Percentiles rank a stretch among this genome's conserved stretches.
These are phyloP conservation scores for Penicillium expansum DNA, from an alignment of 2,329 filamentous ascomycete genomes.

Conservation along the genomic window DNA sequence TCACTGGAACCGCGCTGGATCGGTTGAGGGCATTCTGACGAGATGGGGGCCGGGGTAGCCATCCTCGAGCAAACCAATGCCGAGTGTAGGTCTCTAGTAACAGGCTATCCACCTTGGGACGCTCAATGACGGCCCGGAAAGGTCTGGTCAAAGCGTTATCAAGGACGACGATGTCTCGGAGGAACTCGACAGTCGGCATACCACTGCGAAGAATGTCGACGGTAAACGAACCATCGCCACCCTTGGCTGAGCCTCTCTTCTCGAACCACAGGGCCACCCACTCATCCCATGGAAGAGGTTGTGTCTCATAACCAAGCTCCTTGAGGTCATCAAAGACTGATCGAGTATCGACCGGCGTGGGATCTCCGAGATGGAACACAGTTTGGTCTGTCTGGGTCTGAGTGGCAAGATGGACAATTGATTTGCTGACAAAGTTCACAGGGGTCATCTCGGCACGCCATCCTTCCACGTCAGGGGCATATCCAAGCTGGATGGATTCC, in stretches of 20 bases:
- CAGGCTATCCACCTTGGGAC: constrained; percentile 66
- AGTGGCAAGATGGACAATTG: constrained; percentile 68
- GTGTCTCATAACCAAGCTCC: constrained; percentile 68
- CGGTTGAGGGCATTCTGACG: constrained; percentile 49
- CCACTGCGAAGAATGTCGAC: constrained; percentile 76
- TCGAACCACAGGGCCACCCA: constrained; percentile 74
- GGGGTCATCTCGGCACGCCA: constrained; percentile 84
- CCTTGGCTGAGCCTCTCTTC: constrained; percentile 62
- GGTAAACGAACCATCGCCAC: constrained; percentile 70
- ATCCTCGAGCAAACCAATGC: constrained; percentile 76
- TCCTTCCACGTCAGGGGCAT: constrained; percentile 66
- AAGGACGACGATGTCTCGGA: constrained; percentile 69
- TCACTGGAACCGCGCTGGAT: constrained; percentile 44
- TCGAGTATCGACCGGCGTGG: constrained; percentile 64
- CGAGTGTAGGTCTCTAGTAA: constrained; percentile 76
- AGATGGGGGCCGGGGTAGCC: constrained; percentile 64
- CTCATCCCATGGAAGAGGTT: constrained; percentile 65
- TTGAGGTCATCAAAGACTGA: constrained; percentile 63
- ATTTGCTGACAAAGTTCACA: constrained; percentile 74
- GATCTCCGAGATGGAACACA: constrained; percentile 72
- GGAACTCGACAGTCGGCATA: constrained; percentile 72
- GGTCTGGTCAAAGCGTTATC: constrained; percentile 67
- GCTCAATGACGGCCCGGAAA: constrained; percentile 55
- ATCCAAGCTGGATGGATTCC: constrained; percentile 71
- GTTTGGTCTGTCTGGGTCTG: constrained; percentile 61